A percentile compares a stretch with the other conserved stretches of the same genome.
Conservation (phyloP, 1,139 yeast genomes). For the Hyphopichia wangnamkhiaoensis region DNA sequence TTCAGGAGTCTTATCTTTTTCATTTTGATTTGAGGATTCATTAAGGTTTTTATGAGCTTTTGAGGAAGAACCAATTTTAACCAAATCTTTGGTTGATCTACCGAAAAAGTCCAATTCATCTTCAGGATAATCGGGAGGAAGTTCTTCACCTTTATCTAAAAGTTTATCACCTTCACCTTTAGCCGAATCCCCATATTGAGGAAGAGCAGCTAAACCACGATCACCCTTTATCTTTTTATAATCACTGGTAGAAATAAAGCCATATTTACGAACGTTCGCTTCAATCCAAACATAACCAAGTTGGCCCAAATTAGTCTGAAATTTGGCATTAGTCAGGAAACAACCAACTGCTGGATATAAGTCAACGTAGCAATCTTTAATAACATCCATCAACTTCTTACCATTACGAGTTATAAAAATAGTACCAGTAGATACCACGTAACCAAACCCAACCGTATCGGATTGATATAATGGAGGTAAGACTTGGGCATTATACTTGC, state of each 20-base stretch:
- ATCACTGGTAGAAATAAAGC: conserved; percentile 71
- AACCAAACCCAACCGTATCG: conserved; percentile 92
- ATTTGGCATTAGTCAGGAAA: conserved; percentile 66
- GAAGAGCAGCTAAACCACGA: conserved; percentile 46
- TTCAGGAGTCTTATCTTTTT: conserved; percentile 6
- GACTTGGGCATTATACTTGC: conserved; percentile 57
- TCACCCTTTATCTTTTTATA: conserved; percentile 42
- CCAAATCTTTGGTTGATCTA: conserved; percentile 24
- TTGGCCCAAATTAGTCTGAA: conserved; percentile 87
- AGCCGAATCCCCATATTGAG: conserved; percentile 33
- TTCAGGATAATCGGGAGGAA: conserved; percentile 69
- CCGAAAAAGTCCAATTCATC: conserved; percentile 70
- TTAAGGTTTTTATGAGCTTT: conserved; percentile 13
- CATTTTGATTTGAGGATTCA: conserved; percentile 9
- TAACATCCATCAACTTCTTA: conserved; percentile 78
- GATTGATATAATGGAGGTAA: conserved; percentile 80
- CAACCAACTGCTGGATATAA: conserved; percentile 90
- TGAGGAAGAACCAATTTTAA: conserved; percentile 24
- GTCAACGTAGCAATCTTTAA: conserved; percentile 76
- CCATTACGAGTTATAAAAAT: conserved; percentile 92
- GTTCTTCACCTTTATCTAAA: conserved; percentile 69
- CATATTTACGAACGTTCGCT: conserved; percentile 92
- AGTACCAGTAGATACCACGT: conserved; percentile 75
- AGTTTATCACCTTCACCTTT: conserved; percentile 42
- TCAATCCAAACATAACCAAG: conserved; percentile 92